Evolutionary conservation across 306 rosid species (phyloP), one percentile per base, ranked within the genome.

Genomic region (Canavalia gladiata): DNA sequence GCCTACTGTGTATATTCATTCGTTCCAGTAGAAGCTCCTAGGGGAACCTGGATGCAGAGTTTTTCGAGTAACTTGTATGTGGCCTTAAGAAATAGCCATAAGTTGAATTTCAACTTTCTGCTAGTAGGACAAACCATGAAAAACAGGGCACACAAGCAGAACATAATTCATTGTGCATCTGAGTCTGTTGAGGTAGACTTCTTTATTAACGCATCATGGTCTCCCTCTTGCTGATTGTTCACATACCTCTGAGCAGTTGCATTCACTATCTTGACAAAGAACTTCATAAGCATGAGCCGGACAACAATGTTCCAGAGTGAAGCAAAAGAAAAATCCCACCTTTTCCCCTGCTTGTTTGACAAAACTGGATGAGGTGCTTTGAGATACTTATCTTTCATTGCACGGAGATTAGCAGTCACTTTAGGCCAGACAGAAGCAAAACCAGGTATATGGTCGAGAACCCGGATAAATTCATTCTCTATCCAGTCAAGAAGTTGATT

Each of bases 401-500:
- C 87, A 75, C 86, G 87, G 75, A 96, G 88, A 46, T 90, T 94
- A 18, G 86, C 84, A 58, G 88, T 58, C 37, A 96, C 64, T 41
- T 35, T 74, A 28, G 97, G 94, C 81, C 91, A 83, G 60, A 84
- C 75, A 5, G 94, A 87, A 37, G 91, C 88, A 62, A 96, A 86
- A 75, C 94, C 97, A 3, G 99, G 98, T 71, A 92, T 81, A 66
- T 86, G 87, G 81, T 98, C 90, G 80, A 96, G 89, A 56, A 96
- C 85, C 98, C 98, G 82, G 65, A 96, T 90, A 83, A 93, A 77
- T 84, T 96, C 95, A 75, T 94, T 92, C 83, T 96, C 98, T 62
- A 96, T 90, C 98, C 98, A 96, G 60, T 91, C 85, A 54, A 96
- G 97, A 85, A 96, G 98, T 74, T 96, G 99, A 82, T 96, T 96